Percentiles rank a stretch among this genome's conserved stretches.
These are phyloP conservation scores for Entoloma clypeatum DNA, from an alignment of 1,284 basidiomycete species.

Conservation along the genomic window DNA sequence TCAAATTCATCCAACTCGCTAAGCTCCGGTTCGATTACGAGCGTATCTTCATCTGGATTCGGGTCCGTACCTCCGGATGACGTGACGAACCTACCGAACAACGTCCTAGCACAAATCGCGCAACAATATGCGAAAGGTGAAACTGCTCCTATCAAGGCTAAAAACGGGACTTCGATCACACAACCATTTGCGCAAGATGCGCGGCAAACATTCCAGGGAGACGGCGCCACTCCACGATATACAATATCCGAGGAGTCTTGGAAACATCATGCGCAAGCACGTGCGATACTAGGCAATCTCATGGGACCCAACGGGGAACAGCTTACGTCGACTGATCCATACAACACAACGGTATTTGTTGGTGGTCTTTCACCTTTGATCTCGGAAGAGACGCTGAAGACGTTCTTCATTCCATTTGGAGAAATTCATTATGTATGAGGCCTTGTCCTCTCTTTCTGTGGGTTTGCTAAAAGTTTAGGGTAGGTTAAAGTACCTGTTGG, in stretches of 20 bases:
- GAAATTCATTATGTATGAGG: conserved; percentile 82
- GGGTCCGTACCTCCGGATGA: conserved; percentile 50
- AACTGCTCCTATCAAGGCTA: conserved; percentile 28
- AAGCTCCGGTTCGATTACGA: conserved; percentile 48
- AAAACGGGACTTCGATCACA: conserved; percentile 21
- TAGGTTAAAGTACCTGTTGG: conserved; percentile 94
- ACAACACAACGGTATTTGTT: conserved; percentile 92
- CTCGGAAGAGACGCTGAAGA: conserved; percentile 81
- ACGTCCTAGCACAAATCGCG: conserved; percentile 41
- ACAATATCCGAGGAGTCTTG: conserved; percentile 69
- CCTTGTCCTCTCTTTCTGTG: conserved; percentile 7
- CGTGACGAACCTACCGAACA: conserved; percentile 39
- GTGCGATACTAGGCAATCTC: conserved; percentile 72
- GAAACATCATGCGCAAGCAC: conserved; percentile 78
- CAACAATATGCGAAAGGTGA: conserved; percentile 43
- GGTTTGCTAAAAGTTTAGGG: conserved; percentile 10
- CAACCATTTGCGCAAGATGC: conserved; percentile 27
- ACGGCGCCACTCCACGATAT: conserved; percentile 45
- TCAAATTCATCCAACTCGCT: conserved; percentile 56
- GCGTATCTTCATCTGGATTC: conserved; percentile 42
- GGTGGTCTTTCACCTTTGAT: conserved; percentile 84
- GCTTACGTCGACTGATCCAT: conserved; percentile 80
- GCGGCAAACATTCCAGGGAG: conserved; percentile 32
- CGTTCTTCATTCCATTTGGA: conserved; percentile 87
- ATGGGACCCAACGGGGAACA: conserved; percentile 83